Conservation (phyloP, 2,329 filamentous ascomycete species). For the Cladophialophora carrionii region DNA sequence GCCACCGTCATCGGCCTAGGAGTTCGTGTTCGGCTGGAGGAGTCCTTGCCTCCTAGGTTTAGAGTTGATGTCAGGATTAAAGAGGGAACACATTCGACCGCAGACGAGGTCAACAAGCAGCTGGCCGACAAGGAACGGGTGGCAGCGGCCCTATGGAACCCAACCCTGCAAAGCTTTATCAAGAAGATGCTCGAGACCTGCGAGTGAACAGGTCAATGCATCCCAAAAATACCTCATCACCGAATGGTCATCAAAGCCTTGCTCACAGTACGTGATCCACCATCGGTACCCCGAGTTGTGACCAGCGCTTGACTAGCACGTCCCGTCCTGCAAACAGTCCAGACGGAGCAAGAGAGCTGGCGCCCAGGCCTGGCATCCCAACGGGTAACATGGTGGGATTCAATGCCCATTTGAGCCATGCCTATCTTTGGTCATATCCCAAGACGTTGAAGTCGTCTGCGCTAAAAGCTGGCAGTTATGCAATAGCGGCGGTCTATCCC, state of each 20-base stretch:
- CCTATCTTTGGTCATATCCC: not conserved
- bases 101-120: slow-evolving; percentile 96
- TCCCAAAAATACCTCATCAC: not conserved
- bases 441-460: not conserved
- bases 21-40: slow-evolving; percentile 86
- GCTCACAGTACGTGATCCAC: not conserved
- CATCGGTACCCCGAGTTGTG: not conserved
- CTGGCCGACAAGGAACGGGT: slow-evolving; percentile 95
- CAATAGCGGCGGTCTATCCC: not conserved
- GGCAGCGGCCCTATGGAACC: slow-evolving; percentile 91
- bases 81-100: slow-evolving; percentile 91
- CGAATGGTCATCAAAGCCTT: not conserved
- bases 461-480: not conserved
- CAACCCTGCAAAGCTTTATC: slow-evolving; percentile 81
- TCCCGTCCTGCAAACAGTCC: not conserved
- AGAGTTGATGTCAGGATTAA: slow-evolving; percentile 92
- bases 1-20: slow-evolving; percentile 95
- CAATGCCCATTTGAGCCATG: not conserved
- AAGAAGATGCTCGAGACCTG: slow-evolving; percentile 93
- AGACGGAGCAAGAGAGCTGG: not conserved
- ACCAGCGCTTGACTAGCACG: not conserved
- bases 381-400: not conserved
- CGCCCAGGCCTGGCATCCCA: not conserved
- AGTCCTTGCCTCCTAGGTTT: slow-evolving; percentile 87
- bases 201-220: slow-evolving; percentile 50